These are phyloP conservation scores for Cladosporium sp. DNA, from an alignment of 2,329 filamentous ascomycete species.

Conservation along the genomic window DNA sequence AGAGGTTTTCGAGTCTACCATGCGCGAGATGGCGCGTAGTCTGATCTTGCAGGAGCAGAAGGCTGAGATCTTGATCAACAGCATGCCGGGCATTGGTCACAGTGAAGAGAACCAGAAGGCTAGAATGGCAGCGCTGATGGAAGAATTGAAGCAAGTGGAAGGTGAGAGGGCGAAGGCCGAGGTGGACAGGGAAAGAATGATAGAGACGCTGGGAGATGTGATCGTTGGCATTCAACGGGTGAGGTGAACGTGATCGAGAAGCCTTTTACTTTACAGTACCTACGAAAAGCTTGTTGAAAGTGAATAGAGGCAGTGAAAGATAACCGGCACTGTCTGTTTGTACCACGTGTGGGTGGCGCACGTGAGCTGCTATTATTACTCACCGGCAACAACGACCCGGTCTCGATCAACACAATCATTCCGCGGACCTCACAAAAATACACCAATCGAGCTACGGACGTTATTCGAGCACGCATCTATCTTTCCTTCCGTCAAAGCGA, in stretches of 20 bases:
- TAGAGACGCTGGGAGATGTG: constrained; percentile 45
- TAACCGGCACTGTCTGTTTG: too few species aligned
- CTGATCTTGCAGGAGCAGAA: constrained; percentile 77
- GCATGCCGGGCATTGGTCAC: constrained; percentile 71
- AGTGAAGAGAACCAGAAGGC: constrained; percentile 73
- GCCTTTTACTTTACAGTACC: background rate
- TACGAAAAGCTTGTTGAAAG: background rate
- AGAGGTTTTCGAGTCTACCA: constrained; percentile 62
- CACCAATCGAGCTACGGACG: background rate
- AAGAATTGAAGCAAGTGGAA: constrained; percentile 40
- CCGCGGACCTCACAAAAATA: background rate
- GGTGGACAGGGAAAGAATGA: constrained; percentile 38
- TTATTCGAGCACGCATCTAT: background rate
- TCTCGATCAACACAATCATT: background rate
- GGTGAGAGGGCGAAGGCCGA: constrained; percentile 38
- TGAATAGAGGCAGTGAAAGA: background rate
- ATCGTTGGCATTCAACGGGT: constrained; percentile 30
- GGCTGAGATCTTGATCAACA: constrained; percentile 72
- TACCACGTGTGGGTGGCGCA: background rate
- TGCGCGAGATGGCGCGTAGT: constrained; percentile 71
- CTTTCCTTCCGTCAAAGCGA: background rate
- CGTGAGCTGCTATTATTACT: background rate
- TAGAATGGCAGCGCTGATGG: constrained; percentile 46
- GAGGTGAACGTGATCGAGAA: constrained; percentile 26
- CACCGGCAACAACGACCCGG: background rate